These are phyloP conservation scores for Citrullus amarus DNA, from an alignment of 306 rosid species.

Conservation along the genomic window DNA sequence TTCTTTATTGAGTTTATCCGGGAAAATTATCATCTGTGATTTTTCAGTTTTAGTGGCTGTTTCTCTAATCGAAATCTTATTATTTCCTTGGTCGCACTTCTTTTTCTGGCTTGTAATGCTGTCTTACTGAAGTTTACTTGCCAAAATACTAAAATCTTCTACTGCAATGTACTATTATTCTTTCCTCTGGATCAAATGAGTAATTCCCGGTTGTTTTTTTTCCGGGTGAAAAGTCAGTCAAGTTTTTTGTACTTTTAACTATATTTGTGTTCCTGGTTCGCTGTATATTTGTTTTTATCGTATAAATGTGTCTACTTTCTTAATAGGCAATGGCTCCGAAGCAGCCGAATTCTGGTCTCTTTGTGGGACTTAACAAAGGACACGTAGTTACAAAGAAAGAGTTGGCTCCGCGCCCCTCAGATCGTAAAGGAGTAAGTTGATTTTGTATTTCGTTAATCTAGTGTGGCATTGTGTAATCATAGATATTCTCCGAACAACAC, in stretches of 20 bases:
- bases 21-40: too few relatives aligned
- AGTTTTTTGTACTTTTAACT: neutral
- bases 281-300: neutral
- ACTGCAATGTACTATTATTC: neutral
- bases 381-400: conserved; percentile 79
- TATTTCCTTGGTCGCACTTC: too few relatives aligned
- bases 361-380: conserved; percentile 78
- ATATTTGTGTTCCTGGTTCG: neutral
- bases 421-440: conserved; percentile 70
- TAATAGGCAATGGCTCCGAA: conserved; percentile 75
- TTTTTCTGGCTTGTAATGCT: too few relatives aligned
- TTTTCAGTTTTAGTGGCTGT: neutral
- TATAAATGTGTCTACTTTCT: neutral
- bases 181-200: neutral
- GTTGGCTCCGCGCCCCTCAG: conserved; percentile 71
- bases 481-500: neutral
- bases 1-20: neutral
- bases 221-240: neutral
- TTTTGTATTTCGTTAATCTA: neutral
- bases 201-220: neutral
- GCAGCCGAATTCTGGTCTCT: conserved; percentile 62
- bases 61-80: neutral
- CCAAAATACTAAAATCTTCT: neutral
- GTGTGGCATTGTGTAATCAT: neutral
- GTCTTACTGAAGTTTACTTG: neutral